These are phyloP conservation scores for Cryptosporidium meleagridis DNA, from an alignment of 169 alveolate species.

Conservation along the genomic window DNA sequence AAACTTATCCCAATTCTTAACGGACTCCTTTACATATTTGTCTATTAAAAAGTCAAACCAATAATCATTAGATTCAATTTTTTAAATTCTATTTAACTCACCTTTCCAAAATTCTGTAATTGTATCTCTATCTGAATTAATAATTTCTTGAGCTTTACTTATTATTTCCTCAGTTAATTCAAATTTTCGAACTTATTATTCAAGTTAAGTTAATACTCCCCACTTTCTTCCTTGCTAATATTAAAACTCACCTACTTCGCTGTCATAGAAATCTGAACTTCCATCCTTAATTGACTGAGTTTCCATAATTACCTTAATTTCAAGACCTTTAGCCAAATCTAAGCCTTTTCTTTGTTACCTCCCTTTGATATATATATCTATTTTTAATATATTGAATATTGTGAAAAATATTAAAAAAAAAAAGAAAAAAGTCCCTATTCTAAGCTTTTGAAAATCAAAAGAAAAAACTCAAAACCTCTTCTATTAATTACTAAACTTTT, in stretches of 20 bases:
- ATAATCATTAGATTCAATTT: background rate
- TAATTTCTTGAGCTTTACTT: constrained; percentile 9
- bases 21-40: constrained; percentile 85
- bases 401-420: too few species aligned
- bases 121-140: constrained; percentile 60
- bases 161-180: constrained; percentile 53
- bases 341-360: background rate
- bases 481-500: too few species aligned
- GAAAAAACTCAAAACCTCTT: too few species aligned
- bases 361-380: background rate
- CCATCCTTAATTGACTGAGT: constrained; percentile 8
- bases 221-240: background rate
- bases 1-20: constrained; percentile 91
- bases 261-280: constrained; percentile 45
- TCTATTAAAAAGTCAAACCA: constrained; percentile 16
- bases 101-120: constrained; percentile 67
- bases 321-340: background rate
- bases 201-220: background rate
- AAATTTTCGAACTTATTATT: constrained; percentile 25
- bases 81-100: background rate
- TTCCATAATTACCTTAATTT: background rate
- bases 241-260: constrained; percentile 49
- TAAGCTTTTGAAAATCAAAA: too few species aligned
- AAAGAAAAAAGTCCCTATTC: too few species aligned
- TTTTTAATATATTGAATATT: too few species aligned